Evolutionary conservation across 139 green algal species (phyloP).

Genomic region (Tetradesmus lagerheimii): DNA sequence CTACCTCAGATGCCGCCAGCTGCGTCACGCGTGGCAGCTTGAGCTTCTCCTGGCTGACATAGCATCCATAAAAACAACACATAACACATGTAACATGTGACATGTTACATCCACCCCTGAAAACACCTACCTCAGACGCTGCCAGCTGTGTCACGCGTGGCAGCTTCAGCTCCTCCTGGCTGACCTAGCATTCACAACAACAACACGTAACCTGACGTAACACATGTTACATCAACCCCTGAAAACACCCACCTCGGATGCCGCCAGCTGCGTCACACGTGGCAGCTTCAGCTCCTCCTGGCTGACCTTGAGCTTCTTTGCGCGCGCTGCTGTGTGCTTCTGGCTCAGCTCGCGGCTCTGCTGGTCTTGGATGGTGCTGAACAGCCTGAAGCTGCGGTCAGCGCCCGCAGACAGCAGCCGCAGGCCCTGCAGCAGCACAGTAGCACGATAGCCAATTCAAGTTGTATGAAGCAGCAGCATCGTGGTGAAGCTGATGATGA

Average conservation of each 20-base stretch:
- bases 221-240: neutral
- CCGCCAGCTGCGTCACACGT: slow-evolving; percentile 75
- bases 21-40: slow-evolving; percentile 83
- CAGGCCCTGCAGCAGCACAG: slow-evolving; percentile 1
- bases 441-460: neutral
- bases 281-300: slow-evolving; percentile 92
- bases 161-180: slow-evolving; percentile 92
- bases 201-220: neutral
- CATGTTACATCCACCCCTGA: no score
- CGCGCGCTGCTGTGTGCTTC: slow-evolving; percentile 71
- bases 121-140: slow-evolving; percentile 64
- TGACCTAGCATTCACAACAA: slow-evolving; percentile 42
- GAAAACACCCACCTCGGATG: slow-evolving; percentile 61
- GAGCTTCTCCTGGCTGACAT: no score
- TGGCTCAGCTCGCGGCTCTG: slow-evolving; percentile 96
- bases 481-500: no score
- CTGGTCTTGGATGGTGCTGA: slow-evolving; percentile 93
- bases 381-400: slow-evolving; percentile 94
- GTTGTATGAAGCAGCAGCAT: no score
- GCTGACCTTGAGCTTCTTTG: slow-evolving; percentile 80
- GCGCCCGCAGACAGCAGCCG: slow-evolving; percentile 88
- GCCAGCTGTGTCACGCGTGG: slow-evolving; percentile 75
- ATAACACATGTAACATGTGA: no score
- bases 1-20: slow-evolving; percentile 84
- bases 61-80: neutral